A percentile compares a stretch with the other conserved stretches of the same genome.
Conservation (phyloP, 2,329 filamentous ascomycete species). For the Huntiella savannae region DNA sequence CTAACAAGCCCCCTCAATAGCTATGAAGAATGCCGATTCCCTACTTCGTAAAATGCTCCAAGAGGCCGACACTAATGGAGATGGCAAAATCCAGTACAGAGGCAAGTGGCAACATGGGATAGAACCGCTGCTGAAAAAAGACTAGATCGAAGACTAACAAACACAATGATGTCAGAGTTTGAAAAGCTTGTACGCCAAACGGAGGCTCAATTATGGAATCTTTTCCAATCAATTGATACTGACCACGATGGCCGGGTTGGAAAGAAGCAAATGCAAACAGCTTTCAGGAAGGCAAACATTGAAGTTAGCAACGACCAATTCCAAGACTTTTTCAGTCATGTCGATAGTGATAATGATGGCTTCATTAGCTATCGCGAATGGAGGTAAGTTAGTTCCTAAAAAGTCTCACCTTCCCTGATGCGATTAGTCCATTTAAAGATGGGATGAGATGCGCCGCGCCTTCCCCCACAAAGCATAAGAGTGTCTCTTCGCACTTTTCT, state of each 20-base stretch:
- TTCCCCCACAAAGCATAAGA: background rate
- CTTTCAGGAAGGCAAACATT: slow-evolving; percentile 62
- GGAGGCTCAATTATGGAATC: slow-evolving; percentile 59
- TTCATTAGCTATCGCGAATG: slow-evolving; percentile 85
- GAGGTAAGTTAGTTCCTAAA: slow-evolving; percentile 47
- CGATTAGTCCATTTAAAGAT: too few relatives aligned
- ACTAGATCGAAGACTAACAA: slow-evolving; percentile 6
- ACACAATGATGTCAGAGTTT: slow-evolving; percentile 48
- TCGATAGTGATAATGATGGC: slow-evolving; percentile 79
- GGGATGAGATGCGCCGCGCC: too few relatives aligned
- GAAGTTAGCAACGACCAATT: slow-evolving; percentile 59
- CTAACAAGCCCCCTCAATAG: slow-evolving; percentile 18
- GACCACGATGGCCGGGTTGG: slow-evolving; percentile 75
- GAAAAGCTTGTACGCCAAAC: slow-evolving; percentile 71
- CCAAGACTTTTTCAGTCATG: slow-evolving; percentile 69
- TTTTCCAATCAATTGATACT: slow-evolving; percentile 76
- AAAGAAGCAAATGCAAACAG: slow-evolving; percentile 60
- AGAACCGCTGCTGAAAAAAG: background rate
- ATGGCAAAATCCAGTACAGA: slow-evolving; percentile 80
- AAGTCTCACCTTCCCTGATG: too few relatives aligned
- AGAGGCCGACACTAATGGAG: slow-evolving; percentile 68
- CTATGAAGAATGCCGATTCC: slow-evolving; percentile 75
- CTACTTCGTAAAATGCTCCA: slow-evolving; percentile 66
- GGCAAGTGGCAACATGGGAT: slow-evolving; percentile 33
- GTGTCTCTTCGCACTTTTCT: background rate